Conservation (phyloP, 1,284 basidiomycete genomes). For the Sanghuangporus baumii region DNA sequence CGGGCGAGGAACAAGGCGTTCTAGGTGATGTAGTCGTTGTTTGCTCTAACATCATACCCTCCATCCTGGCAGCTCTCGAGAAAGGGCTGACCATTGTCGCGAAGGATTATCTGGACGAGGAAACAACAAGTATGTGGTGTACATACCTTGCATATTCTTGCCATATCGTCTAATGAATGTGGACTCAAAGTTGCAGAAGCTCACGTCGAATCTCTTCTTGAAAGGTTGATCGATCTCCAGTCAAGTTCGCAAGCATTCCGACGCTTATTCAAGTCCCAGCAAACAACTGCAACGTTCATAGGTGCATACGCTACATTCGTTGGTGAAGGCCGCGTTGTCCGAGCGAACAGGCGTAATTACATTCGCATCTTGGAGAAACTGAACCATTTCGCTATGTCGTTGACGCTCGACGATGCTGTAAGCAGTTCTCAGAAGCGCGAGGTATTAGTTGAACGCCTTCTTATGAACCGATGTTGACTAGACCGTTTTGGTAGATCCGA, state of each 20-base stretch:
- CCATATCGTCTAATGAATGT: constrained; percentile 1
- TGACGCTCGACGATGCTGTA: constrained; percentile 57
- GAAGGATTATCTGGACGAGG: constrained; percentile 28
- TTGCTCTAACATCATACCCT: constrained; percentile 63
- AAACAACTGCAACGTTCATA: constrained; percentile 58
- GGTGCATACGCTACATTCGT: constrained; percentile 57
- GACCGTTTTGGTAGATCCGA: constrained; percentile 40
- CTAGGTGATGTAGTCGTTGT: constrained; percentile 31
- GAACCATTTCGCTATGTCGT: constrained; percentile 57
- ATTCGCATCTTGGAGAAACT: constrained; percentile 60
- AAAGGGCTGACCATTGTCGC: constrained; percentile 32
- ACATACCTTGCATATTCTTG: neutral
- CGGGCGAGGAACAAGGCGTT: constrained; percentile 6
- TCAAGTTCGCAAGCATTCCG: constrained; percentile 56
- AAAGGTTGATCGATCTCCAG: constrained; percentile 62
- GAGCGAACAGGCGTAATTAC: constrained; percentile 39
- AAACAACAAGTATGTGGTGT: constrained; percentile 22
- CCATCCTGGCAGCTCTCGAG: constrained; percentile 59
- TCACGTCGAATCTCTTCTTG: constrained; percentile 55
- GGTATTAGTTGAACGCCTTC: constrained; percentile 32
- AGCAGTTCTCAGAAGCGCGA: constrained; percentile 59
- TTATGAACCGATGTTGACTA: neutral
- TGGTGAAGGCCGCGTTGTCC: constrained; percentile 31
- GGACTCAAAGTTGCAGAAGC: constrained; percentile 31
- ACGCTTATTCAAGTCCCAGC: constrained; percentile 64